These are phyloP conservation scores for Catunica adiposa DNA, from an alignment of 2,329 filamentous ascomycete species.

Conservation along the genomic window DNA sequence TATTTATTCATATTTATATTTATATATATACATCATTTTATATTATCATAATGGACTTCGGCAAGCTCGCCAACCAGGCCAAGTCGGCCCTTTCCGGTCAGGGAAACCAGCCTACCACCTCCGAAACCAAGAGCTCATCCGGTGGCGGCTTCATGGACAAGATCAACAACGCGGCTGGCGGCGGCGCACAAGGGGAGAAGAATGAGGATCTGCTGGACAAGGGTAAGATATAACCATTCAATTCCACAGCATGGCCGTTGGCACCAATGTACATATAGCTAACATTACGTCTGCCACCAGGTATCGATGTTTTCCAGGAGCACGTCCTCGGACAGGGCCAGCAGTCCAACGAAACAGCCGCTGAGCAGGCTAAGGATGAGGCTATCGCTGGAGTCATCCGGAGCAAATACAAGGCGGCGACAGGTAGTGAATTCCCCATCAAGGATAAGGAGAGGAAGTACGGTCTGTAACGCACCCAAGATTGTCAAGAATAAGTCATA, in stretches of 20 bases:
- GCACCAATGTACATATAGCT: no score
- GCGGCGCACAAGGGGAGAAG: slow-evolving; percentile 59
- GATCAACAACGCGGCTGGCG: slow-evolving; percentile 54
- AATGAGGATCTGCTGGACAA: slow-evolving; percentile 75
- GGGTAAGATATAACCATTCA: slow-evolving; percentile 29
- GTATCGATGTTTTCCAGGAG: slow-evolving; percentile 63
- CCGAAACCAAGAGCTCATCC: slow-evolving; percentile 19
- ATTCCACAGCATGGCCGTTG: slow-evolving; percentile 1
- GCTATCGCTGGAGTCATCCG: slow-evolving; percentile 59
- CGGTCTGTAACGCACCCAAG: slow-evolving; percentile 17
- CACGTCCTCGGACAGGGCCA: slow-evolving; percentile 52
- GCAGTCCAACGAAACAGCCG: slow-evolving; percentile 55
- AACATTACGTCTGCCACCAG: slow-evolving; percentile 25
- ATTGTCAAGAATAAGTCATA: neutral
- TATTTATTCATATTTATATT: no score
- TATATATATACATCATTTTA: no score
- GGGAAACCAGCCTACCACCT: neutral
- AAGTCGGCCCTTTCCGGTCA: slow-evolving; percentile 14
- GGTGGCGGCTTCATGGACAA: slow-evolving; percentile 50
- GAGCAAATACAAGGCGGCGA: slow-evolving; percentile 48
- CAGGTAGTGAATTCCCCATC: slow-evolving; percentile 53
- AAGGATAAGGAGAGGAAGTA: slow-evolving; percentile 44
- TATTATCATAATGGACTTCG: slow-evolving; percentile 12
- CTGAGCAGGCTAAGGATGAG: slow-evolving; percentile 74
- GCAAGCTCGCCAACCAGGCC: slow-evolving; percentile 13